phyloP scores from a whole-genome alignment of 805 yeast genomes.

The Lipomyces yamadae region DNA sequence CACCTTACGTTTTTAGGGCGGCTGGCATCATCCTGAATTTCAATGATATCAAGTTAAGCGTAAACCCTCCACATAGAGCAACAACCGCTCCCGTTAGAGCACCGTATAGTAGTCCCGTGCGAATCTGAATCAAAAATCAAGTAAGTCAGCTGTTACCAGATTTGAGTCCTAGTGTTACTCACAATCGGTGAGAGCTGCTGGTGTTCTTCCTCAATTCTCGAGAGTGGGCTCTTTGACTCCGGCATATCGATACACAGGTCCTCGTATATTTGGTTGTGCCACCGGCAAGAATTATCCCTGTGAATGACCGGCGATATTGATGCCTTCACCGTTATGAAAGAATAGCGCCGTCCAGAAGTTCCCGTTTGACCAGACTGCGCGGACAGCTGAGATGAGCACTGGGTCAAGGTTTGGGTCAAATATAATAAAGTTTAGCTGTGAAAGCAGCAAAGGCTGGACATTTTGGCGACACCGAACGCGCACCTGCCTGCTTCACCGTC shows the following conservation, averaged over 20 bases:
- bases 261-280: neutral
- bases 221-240: neutral
- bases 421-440: neutral
- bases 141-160: neutral
- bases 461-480: neutral
- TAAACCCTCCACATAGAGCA: conserved; percentile 12
- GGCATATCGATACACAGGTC: neutral
- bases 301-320: neutral
- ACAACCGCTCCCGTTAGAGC: conserved; percentile 21
- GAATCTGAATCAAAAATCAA: conserved; percentile 6
- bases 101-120: conserved; percentile 20
- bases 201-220: conserved; percentile 5
- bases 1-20: conserved; percentile 23
- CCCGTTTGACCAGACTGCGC: neutral
- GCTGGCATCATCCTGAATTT: conserved; percentile 16
- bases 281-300: neutral
- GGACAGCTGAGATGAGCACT: too few relatives aligned
- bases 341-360: neutral
- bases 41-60: conserved; percentile 13
- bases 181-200: conserved; percentile 6
- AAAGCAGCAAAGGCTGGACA: neutral
- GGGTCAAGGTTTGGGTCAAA: too few relatives aligned
- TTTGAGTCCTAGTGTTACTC: neutral
- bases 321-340: neutral
- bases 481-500: neutral